These are phyloP conservation scores for Diddensiella santjacobensis DNA, from an alignment of 805 yeast species.

Conservation along the genomic window DNA sequence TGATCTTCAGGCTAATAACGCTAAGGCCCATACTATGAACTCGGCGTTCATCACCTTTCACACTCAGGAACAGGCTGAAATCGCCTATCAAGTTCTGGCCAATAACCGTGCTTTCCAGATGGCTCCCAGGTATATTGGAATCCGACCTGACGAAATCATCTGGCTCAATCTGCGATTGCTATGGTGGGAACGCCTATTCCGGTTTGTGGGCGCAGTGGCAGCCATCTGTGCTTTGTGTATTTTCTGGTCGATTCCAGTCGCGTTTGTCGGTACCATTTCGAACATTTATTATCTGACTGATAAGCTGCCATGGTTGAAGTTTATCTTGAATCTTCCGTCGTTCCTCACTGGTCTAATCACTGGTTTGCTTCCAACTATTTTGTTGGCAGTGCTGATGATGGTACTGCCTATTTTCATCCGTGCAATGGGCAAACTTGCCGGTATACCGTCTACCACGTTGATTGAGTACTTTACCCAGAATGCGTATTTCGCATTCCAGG, in stretches of 20 bases:
- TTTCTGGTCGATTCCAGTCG: constrained; percentile 96
- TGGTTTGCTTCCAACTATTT: constrained; percentile 78
- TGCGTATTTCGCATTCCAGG: constrained; percentile 88
- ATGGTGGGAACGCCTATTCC: constrained; percentile 53
- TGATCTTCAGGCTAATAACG: constrained; percentile 51
- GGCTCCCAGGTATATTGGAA: constrained; percentile 52
- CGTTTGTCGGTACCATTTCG: constrained; percentile 93
- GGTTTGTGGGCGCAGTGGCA: constrained; percentile 54
- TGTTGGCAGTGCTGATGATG: constrained; percentile 78
- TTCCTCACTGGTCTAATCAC: constrained; percentile 78
- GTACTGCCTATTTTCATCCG: constrained; percentile 82
- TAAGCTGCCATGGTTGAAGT: constrained; percentile 68
- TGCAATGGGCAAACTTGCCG: constrained; percentile 69
- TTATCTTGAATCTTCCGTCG: constrained; percentile 69
- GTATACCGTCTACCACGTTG: constrained; percentile 64
- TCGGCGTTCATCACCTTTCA: constrained; percentile 80
- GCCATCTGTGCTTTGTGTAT: constrained; percentile 64
- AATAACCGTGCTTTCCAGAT: constrained; percentile 42
- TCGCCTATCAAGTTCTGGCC: constrained; percentile 74
- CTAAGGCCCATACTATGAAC: constrained; percentile 63
- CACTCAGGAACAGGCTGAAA: constrained; percentile 81
- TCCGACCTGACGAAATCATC: constrained; percentile 75
- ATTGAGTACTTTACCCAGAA: constrained; percentile 80
- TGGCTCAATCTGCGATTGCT: constrained; percentile 74
- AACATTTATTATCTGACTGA: constrained; percentile 72